A percentile compares a stretch with the other conserved stretches of the same genome.
phyloP scores from a whole-genome alignment of 2,329 filamentous ascomycete species.

The Neopestalotiopsis clavispora region DNA sequence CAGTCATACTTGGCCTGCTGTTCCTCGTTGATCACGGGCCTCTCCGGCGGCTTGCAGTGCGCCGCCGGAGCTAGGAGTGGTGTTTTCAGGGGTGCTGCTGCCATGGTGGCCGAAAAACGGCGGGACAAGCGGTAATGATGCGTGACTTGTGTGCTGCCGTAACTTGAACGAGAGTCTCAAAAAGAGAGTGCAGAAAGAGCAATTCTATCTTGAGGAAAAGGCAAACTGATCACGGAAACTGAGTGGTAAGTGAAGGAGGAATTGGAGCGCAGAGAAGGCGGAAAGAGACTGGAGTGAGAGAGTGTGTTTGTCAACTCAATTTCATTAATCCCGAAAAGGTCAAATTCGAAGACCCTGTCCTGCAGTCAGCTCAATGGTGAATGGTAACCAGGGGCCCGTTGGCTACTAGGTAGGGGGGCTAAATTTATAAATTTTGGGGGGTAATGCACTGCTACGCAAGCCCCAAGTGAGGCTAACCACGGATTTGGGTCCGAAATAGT shows the following conservation, averaged over 20 bases:
- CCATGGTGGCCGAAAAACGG: slow-evolving; percentile 6
- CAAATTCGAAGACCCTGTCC: not conserved
- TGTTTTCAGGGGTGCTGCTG: slow-evolving; percentile 44
- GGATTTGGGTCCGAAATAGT: not conserved
- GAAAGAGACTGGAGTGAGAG: not conserved
- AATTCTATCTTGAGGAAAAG: not conserved
- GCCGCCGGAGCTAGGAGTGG: slow-evolving; percentile 65
- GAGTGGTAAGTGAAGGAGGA: not conserved
- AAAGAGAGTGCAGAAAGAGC: not conserved
- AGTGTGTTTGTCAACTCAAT: slow-evolving; percentile 1
- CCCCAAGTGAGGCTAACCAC: slow-evolving; percentile 7
- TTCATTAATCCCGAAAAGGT: not conserved
- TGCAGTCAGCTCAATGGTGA: not conserved
- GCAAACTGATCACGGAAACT: not conserved
- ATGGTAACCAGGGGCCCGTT: not conserved
- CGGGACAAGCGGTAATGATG: not conserved
- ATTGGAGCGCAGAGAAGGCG: not conserved
- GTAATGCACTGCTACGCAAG: not conserved
- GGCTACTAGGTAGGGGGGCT: not conserved
- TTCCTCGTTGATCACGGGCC: slow-evolving; percentile 70
- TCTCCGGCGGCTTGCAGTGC: slow-evolving; percentile 59
- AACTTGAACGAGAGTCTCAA: not conserved
- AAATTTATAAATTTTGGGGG: too few species aligned
- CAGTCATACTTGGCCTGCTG: slow-evolving; percentile 82
- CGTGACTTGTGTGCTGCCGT: not conserved